Base-by-base conservation (phyloP, 2,329 filamentous ascomycete species). In the Bipolaris cookei region DNA sequence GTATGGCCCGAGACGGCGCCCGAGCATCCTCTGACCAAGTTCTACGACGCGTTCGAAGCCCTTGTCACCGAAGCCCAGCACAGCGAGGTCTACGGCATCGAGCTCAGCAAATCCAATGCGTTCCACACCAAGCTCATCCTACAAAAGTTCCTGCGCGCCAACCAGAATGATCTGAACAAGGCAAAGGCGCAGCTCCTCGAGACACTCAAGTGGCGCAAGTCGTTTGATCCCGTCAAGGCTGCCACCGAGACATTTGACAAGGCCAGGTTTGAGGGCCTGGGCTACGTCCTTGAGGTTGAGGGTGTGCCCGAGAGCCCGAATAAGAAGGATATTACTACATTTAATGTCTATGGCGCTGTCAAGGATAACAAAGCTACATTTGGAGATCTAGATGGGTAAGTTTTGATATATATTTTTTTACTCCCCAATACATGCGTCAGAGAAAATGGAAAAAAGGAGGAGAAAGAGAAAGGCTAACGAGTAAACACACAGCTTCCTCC, bases 141-240 rank as follows among this genome's bases (percentile, higher is more conserved):
- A 46, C 92, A 96, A 75, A 98, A 97, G 81, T 97, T 93, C 79
- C 85, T 98, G 54, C 91, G 93, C 66, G 94, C 93, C 74, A 97
- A 97, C 75, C 87, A 88, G 60, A 88, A 89, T 60, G 88, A 96
- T 70, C 75, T 91, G 6, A 81, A 82, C 51, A 88, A 88, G 72
- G 91, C 93, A 14, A 87, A 88, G 72, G 85, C 88, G 53, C 93
- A 97, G 80, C 85, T 98, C 42, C 82, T 80, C 56, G 87, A 89
- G 69, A 93, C 92, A 1, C 83, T 97, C 39, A 84, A 89, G 65
- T 97, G 93, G 92, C 87, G 94, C 59, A 90, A 90, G 77, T 82
- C 88, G 72, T 87, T 87, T 71, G 83, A 94, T 65, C 92, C 92
- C 0, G 73, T 86, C 8, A 84, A 88, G 41, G 81, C 90, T 30